A percentile compares a stretch with the other conserved stretches of the same genome.
phyloP scores from a whole-genome alignment of 805 yeast genomes.

The Trichomonascus vanleenenianus region DNA sequence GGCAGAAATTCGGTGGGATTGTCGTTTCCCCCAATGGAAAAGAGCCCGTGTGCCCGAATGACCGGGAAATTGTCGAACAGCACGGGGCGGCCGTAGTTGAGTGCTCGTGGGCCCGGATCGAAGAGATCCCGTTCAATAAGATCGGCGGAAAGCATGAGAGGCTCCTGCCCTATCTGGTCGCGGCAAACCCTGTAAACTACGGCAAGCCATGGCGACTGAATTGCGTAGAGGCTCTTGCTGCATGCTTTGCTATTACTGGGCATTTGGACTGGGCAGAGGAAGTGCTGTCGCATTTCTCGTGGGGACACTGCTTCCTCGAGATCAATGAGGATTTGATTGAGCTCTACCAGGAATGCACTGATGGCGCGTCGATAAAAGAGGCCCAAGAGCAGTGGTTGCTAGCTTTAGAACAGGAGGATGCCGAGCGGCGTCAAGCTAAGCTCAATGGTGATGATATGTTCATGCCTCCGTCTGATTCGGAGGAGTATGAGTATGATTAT shows the following conservation, averaged over 20 bases:
- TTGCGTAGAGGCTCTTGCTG: constrained; percentile 97
- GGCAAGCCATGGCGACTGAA: constrained; percentile 94
- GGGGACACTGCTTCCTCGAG: constrained; percentile 86
- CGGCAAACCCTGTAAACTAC: constrained; percentile 95
- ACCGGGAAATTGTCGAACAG: constrained; percentile 63
- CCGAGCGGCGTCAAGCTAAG: constrained; percentile 24
- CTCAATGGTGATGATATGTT: constrained; percentile 56
- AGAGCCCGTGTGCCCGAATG: constrained; percentile 84
- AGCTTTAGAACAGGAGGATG: constrained; percentile 40
- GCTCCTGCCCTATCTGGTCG: constrained; percentile 82
- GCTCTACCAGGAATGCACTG: constrained; percentile 72
- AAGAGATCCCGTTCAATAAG: constrained; percentile 88
- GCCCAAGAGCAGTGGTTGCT: constrained; percentile 75
- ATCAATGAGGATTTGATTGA: constrained; percentile 73
- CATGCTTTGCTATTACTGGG: constrained; percentile 92
- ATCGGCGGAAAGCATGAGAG: constrained; percentile 90
- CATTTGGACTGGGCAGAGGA: constrained; percentile 81
- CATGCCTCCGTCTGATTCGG: constrained; percentile 32
- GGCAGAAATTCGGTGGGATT: constrained; percentile 86
- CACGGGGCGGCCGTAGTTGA: constrained; percentile 96
- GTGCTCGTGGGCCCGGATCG: constrained; percentile 97
- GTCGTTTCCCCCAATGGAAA: constrained; percentile 93
- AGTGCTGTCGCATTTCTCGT: constrained; percentile 71
- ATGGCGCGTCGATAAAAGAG: constrained; percentile 57
- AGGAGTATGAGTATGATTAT: constrained; percentile 11